These are phyloP conservation scores for Aegilops longissima DNA, from an alignment of 176 grass and related monocot genomes.

Conservation along the genomic window DNA sequence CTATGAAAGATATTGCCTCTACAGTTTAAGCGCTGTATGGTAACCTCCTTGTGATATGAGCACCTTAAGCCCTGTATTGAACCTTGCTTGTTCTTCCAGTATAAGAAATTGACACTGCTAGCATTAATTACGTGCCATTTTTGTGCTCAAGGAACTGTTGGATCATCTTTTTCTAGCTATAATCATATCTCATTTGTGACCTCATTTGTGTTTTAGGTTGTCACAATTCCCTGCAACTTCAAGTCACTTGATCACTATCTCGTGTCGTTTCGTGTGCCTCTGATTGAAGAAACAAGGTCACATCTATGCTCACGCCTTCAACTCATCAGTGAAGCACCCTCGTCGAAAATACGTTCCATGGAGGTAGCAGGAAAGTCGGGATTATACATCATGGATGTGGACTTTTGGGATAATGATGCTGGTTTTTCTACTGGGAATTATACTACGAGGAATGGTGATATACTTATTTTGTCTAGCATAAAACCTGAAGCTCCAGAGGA, in stretches of 20 bases:
- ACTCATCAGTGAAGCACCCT: conserved; percentile 45
- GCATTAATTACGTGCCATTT: neutral
- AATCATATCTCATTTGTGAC: neutral
- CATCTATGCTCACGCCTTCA: conserved; percentile 50
- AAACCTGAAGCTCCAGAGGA: conserved; percentile 42
- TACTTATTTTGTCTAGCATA: conserved; percentile 62
- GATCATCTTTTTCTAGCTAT: neutral
- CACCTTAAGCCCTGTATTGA: neutral
- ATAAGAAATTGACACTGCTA: too few relatives aligned
- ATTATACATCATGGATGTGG: conserved; percentile 48
- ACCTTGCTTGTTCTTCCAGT: neutral
- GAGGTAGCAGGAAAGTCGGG: conserved; percentile 19
- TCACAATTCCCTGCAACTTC: conserved; percentile 53
- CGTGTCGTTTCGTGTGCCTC: conserved; percentile 40
- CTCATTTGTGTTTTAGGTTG: conserved; percentile 33
- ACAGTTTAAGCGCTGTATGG: too few relatives aligned
- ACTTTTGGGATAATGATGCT: conserved; percentile 41
- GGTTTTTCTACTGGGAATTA: conserved; percentile 35
- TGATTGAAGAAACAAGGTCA: conserved; percentile 75
- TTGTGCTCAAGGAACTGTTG: neutral
- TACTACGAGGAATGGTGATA: conserved; percentile 51
- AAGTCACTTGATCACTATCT: conserved; percentile 44
- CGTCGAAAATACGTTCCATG: conserved; percentile 42
- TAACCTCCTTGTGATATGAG: neutral
- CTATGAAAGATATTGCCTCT: neutral